Percentiles rank a stretch among this genome's conserved stretches.
Evolutionary conservation across 2,329 filamentous ascomycete species (phyloP).

Genomic region (Calonectria fujianensis): DNA sequence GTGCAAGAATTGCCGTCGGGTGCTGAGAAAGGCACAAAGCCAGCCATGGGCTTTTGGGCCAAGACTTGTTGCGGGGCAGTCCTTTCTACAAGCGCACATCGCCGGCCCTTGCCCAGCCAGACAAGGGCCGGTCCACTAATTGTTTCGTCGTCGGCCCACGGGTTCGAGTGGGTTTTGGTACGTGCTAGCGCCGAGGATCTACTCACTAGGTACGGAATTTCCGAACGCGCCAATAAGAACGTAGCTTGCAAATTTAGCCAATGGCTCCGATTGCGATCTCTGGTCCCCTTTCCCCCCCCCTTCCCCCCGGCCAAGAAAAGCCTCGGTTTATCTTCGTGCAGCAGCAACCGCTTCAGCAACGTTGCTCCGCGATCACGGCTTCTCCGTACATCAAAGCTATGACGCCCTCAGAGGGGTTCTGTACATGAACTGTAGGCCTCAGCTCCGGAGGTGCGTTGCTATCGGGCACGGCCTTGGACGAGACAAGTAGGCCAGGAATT

Average conservation of each 20-base stretch:
- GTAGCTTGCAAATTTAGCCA: slow-evolving; percentile 6
- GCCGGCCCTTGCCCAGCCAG: slow-evolving; percentile 19
- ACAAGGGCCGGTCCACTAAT: slow-evolving; percentile 32
- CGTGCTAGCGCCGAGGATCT: slow-evolving; percentile 15
- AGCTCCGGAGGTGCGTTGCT: slow-evolving; percentile 6
- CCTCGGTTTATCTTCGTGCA: slow-evolving; percentile 1
- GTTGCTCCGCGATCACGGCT: slow-evolving; percentile 6
- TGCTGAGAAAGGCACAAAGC: slow-evolving; percentile 20
- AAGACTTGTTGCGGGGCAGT: slow-evolving; percentile 24
- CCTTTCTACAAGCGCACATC: slow-evolving; percentile 21
- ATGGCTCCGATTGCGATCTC: slow-evolving; percentile 22
- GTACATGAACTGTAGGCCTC: slow-evolving; percentile 14
- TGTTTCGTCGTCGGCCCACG: slow-evolving; percentile 34
- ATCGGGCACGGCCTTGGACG: slow-evolving; percentile 8
- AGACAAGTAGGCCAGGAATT: background rate
- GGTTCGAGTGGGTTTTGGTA: slow-evolving; percentile 33
- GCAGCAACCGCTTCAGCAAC: slow-evolving; percentile 14
- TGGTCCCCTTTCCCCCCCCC: background rate
- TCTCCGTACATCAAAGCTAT: slow-evolving; percentile 1
- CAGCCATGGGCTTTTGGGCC: slow-evolving; percentile 8
- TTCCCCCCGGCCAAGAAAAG: background rate
- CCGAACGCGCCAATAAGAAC: slow-evolving; percentile 22
- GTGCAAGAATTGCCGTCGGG: slow-evolving; percentile 23
- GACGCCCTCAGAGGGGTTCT: background rate
- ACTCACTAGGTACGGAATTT: slow-evolving; percentile 22